Base-by-base conservation (phyloP, 2,329 filamentous ascomycete species). In the Colletotrichum phormii region DNA sequence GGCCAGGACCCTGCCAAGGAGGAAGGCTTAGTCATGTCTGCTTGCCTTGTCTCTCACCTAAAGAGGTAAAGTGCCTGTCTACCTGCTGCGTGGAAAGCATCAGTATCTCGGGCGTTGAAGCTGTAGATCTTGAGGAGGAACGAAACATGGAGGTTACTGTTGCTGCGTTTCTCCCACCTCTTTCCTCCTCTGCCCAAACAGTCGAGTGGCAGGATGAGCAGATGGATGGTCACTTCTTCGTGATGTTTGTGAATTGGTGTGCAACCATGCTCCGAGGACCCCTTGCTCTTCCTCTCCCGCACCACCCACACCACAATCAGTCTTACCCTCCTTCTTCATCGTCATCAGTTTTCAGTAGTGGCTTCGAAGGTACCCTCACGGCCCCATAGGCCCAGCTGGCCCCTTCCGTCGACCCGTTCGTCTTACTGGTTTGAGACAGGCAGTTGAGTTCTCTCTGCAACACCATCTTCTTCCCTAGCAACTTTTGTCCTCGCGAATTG, bases 251-350 rank as follows among this genome's bases (percentile, higher is more conserved):
- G 57, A 59, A 37, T n/a, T 22, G 26, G 29, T 7, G 26, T 8
- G 26, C 22, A 53, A 13, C 22, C n/a, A 18, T 31, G 6, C 29
- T 9, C 15, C 18, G n/a, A 53, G 31, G 22, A 37, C 57, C n/a
- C 31, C 57, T 18, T 58, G 54, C 61, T 54, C 62, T 26, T 26
- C 29, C 11, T 29, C 55, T 60, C 54, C 54, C 42, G 51, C 64
- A 29, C 64, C 55, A 55, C 55, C 55, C 55, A 35, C 60, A 15
- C 37, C 42, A 22, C 26, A 24, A 24, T 53, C 26, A 42, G 59
- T 72, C 70, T 69, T 55, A 72, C 70, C 65, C 53, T 66, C 61
- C 51, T 59, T 26, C n/a, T 24, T 53, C 58, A 58, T 59, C 54
- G 54, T 42, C 49, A 33, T 72, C 66, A 51, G 46, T 35, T 55